Base-by-base conservation (phyloP, 2,329 filamentous ascomycete genomes). In the Annulohypoxylon truncatum region DNA sequence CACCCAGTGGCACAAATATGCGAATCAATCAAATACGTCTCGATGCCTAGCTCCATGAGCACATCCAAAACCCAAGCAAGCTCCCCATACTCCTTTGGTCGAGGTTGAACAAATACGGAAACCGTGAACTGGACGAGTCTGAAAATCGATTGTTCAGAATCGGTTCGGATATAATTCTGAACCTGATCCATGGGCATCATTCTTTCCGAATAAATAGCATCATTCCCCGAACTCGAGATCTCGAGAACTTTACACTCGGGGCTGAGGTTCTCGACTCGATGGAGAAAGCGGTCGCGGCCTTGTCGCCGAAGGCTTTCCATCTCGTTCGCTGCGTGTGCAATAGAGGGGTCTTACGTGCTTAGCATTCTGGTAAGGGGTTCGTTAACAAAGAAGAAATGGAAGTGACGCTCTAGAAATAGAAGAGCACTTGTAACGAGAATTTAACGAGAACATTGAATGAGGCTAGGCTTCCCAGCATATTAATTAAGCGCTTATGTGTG, bases 281-380 rank as follows among this genome's bases (percentile, higher is more conserved):
- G 20, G 20, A 61, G 52, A 22, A 61, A 61, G 2, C 1, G 6
- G 3, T 42, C 8, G 13, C 51, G 26, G 13, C 28, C 56, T n/a
- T 54, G n/a, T n/a, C 13, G 18, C 50, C 29, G 52, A 31, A 68
- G 42, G 20, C 12, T 5, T 2, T 65, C 38, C 61, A 68, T 65
- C 1, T 33, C 28, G 8, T 4, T 38, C 12, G 10, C 18, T 18
- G 9, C 2, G 3, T 4, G 12, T 44, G 15, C 29, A 28, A 18
- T 12, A 33, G 12, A 50, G 15, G 13, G n/a, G n/a, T n/a, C n/a
- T n/a, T n/a, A n/a, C n/a, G n/a, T n/a, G n/a, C n/a, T n/a, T n/a
- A n/a, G n/a, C n/a, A n/a, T n/a, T n/a, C n/a, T n/a, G n/a, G n/a
- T n/a, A n/a, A n/a, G n/a, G n/a, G n/a, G n/a, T n/a, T n/a, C n/a